These are phyloP conservation scores for Phytophthora citrophthora DNA, from an alignment of 352 stramenopile species.

Conservation along the genomic window DNA sequence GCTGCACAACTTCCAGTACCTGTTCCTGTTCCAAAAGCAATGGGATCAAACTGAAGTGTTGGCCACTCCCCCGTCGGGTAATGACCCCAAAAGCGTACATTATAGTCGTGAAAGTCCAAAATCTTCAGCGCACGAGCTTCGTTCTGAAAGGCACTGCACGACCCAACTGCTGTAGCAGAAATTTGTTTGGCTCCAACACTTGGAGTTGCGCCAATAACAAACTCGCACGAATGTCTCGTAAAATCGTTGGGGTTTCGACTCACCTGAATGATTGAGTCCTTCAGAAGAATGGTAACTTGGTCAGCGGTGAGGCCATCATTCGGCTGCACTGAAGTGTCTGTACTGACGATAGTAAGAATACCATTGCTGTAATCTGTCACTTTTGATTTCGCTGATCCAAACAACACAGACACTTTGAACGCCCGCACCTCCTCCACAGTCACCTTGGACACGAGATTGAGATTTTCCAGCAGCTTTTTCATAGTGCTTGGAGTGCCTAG, in stretches of 20 bases:
- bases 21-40: conserved; percentile 44
- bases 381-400: conserved; percentile 44
- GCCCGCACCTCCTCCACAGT: conserved; percentile 53
- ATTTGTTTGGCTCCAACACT: conserved; percentile 28
- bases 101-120: conserved; percentile 76
- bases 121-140: conserved; percentile 62
- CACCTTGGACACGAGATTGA: conserved; percentile 53
- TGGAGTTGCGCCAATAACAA: conserved; percentile 37
- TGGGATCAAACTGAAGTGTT: conserved; percentile 59
- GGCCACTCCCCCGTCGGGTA: conserved; percentile 80
- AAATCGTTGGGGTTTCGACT: conserved; percentile 79
- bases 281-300: conserved; percentile 38
- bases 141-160: conserved; percentile 49
- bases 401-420: conserved; percentile 71
- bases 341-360: conserved; percentile 40
- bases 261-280: conserved; percentile 64
- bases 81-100: conserved; percentile 69
- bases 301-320: conserved; percentile 37
- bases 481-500: conserved; percentile 34
- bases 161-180: conserved; percentile 30
- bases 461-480: conserved; percentile 41
- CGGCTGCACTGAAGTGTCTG: conserved; percentile 16
- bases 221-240: conserved; percentile 65
- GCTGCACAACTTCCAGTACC: conserved; percentile 32
- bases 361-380: conserved; percentile 49